Evolutionary conservation across 2,329 filamentous ascomycete genomes (phyloP), one percentile per base, ranked within the genome.

Genomic region (Pseudogymnoascus destructans): DNA sequence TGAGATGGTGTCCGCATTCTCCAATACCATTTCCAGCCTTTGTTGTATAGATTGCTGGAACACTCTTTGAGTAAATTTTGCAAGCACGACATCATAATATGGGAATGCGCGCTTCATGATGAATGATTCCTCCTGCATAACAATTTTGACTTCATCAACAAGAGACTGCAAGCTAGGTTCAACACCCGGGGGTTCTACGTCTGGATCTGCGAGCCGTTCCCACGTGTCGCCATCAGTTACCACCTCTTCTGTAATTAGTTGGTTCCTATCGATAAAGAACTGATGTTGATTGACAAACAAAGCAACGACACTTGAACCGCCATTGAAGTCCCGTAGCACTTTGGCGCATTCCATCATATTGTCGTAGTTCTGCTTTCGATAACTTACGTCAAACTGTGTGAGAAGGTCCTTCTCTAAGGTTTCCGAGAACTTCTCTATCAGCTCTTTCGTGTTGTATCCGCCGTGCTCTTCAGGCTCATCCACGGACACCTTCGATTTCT

Each of bases 31-130:
- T 70, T 98, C 93, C 8, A 98, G 77, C 11, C 92, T 82, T 70
- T 97, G 92, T 72, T 98, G 95, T 62, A 98, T 91, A 1, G 92
- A 97, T 71, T 98, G 93, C 69, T 98, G 93, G 68, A 98, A 98
- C 9, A 98, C 86, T 64, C 93, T 81, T 71, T 98, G 93, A 57
- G 98, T 79, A 66, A 98, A 98, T 66, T 92, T 92, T 63, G 85
- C 85, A 56, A 98, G 75, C 1, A 98, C 93, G 60, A 92, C 91
- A 66, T 98, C 93, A 65, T 95, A 92, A 70, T 91, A 96, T 0
- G 93, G 93, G 68, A 98, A 98, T 0, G 93, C 92, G 57, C 90
- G 83, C 71, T 93, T 95, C 70, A 98, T 97, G 70, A 96, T 95
- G 64, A 89, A 88, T 8, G 92, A 96, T 68, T 98, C 93, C 67